These are phyloP conservation scores for Vararia minispora DNA, from an alignment of 768 basidiomycete genomes.

Conservation along the genomic window DNA sequence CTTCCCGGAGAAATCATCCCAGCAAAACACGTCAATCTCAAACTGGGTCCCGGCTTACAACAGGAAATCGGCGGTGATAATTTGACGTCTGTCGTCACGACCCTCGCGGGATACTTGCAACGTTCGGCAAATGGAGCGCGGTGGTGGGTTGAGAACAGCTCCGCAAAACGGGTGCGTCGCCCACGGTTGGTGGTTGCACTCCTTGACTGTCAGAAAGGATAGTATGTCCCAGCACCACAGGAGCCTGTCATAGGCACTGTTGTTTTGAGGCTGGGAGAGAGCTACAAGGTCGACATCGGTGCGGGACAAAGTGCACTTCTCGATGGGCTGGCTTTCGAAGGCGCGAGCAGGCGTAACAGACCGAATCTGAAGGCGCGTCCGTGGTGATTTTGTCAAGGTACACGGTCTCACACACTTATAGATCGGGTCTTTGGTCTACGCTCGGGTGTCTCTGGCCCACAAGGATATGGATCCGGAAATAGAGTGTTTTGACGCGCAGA, in stretches of 20 bases:
- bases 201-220: constrained; percentile 5
- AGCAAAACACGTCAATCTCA: constrained; percentile 68
- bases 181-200: not conserved
- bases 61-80: constrained; percentile 31
- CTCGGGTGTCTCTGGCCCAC: constrained; percentile 85
- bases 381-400: not conserved
- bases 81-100: constrained; percentile 34
- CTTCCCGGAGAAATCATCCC: constrained; percentile 76
- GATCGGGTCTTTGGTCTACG: constrained; percentile 89
- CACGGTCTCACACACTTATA: constrained; percentile 20
- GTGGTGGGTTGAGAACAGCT: constrained; percentile 86
- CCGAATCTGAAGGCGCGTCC: constrained; percentile 77
- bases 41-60: constrained; percentile 75
- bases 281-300: constrained; percentile 91
- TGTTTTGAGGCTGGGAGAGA: constrained; percentile 72
- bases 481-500: constrained; percentile 92
- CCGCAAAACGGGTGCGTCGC: constrained; percentile 66
- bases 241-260: constrained; percentile 86
- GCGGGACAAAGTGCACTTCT: constrained; percentile 75
- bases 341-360: constrained; percentile 88
- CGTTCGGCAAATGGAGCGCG: constrained; percentile 63
- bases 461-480: constrained; percentile 98
- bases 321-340: constrained; percentile 90
- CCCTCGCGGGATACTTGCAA: constrained; percentile 58
- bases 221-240: constrained; percentile 89